phyloP scores from a whole-genome alignment of 2,329 filamentous ascomycete genomes.

The Sphaerulina vaccinii region DNA sequence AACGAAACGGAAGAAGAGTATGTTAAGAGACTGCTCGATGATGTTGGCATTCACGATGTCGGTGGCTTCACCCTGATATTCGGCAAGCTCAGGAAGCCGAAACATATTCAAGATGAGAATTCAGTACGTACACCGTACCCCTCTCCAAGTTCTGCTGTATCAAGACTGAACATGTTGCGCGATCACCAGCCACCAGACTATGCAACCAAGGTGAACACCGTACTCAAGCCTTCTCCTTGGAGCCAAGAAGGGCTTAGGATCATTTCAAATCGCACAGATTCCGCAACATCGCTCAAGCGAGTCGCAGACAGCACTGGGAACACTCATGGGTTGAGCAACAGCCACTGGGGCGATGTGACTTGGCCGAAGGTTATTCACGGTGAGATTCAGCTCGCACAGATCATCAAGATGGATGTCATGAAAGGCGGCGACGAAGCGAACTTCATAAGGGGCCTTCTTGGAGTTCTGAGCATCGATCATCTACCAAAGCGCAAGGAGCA shows the following conservation, averaged over 20 bases:
- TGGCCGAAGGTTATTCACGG: conserved; percentile 64
- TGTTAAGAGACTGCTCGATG: conserved; percentile 54
- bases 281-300: conserved; percentile 52
- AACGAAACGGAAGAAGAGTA: conserved; percentile 51
- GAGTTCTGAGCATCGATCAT: conserved; percentile 55
- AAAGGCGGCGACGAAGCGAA: conserved; percentile 44
- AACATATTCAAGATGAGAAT: conserved; percentile 4
- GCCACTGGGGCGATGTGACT: conserved; percentile 56
- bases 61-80: conserved; percentile 64
- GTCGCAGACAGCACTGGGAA: conserved; percentile 51
- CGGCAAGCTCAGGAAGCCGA: conserved; percentile 45
- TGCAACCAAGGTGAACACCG: neutral
- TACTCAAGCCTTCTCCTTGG: conserved; percentile 13
- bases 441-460: conserved; percentile 54
- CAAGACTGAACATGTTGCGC: conserved; percentile 13
- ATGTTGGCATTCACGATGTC: conserved; percentile 55
- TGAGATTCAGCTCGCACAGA: conserved; percentile 52
- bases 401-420: conserved; percentile 47
- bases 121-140: conserved; percentile 12
- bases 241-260: conserved; percentile 49
- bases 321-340: conserved; percentile 62
- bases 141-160: neutral
- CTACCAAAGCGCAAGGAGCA: conserved; percentile 52
- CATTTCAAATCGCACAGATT: conserved; percentile 61
- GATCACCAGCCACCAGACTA: conserved; percentile 9